Conservation (phyloP, 768 basidiomycete genomes). For the Pulveroboletus ravenelii region DNA sequence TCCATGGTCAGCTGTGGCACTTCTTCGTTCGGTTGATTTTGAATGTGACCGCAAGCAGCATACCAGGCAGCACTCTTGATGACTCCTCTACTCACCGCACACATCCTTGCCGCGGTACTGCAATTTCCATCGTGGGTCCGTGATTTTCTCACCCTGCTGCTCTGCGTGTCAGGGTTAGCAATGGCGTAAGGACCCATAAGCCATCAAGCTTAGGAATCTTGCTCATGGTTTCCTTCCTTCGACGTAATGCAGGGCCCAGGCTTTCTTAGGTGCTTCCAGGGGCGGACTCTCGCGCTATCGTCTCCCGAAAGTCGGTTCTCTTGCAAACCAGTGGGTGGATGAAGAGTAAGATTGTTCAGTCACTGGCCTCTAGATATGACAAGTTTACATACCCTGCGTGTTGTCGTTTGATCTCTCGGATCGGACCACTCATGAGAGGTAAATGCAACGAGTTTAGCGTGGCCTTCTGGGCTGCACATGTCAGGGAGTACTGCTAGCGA, state of each 20-base stretch:
- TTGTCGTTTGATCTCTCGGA: not conserved
- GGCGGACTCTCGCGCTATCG: constrained; percentile 52
- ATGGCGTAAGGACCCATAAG: constrained; percentile 48
- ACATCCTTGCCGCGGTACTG: constrained; percentile 51
- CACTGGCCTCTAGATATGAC: not conserved
- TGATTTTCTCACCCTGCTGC: constrained; percentile 42
- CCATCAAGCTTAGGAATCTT: not conserved
- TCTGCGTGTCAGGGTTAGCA: constrained; percentile 40
- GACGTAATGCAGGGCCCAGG: constrained; percentile 17
- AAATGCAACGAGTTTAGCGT: not conserved
- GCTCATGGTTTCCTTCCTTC: constrained; percentile 6
- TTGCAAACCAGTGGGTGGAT: constrained; percentile 66
- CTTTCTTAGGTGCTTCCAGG: constrained; percentile 50
- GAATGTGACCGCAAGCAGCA: constrained; percentile 39
- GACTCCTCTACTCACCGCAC: constrained; percentile 53
- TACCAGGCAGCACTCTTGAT: constrained; percentile 75
- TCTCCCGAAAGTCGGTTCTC: constrained; percentile 56
- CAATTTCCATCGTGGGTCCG: constrained; percentile 51
- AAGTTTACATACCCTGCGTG: not conserved
- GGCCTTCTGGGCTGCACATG: not conserved
- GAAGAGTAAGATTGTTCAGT: constrained; percentile 43
- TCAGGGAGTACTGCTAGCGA: not conserved
- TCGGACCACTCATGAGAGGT: not conserved
- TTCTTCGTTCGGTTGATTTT: constrained; percentile 3
- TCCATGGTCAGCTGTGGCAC: constrained; percentile 53